phyloP scores from a whole-genome alignment of 1,284 basidiomycete genomes.

The Singerocomus inundabilis region DNA sequence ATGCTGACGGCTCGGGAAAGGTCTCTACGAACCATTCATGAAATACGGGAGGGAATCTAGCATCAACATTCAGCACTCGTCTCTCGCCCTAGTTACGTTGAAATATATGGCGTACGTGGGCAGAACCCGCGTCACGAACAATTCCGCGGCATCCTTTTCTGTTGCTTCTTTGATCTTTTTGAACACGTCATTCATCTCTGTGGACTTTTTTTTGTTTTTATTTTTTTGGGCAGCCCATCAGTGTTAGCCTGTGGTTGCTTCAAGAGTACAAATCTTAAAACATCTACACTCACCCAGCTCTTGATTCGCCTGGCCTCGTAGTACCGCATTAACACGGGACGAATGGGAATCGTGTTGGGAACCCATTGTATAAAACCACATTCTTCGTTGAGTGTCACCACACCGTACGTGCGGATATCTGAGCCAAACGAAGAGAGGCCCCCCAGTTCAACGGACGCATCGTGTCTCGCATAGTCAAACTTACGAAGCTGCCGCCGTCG shows the following conservation, averaged over 20 bases:
- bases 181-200: constrained; percentile 56
- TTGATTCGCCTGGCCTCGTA: constrained; percentile 67
- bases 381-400: constrained; percentile 95
- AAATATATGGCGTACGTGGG: constrained; percentile 43
- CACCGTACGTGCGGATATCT: constrained; percentile 97
- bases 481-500: constrained; percentile 84
- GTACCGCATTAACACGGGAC: constrained; percentile 73
- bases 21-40: constrained; percentile 98
- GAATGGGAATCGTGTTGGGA: constrained; percentile 86
- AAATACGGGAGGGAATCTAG: constrained; percentile 82
- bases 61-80: not conserved
- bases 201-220: constrained; percentile 32
- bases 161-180: constrained; percentile 53
- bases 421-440: not conserved
- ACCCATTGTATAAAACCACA: constrained; percentile 99
- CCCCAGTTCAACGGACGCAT: not conserved
- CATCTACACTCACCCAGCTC: constrained; percentile 54
- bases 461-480: constrained; percentile 34
- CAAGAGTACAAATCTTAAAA: not conserved
- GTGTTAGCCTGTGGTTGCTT: not conserved
- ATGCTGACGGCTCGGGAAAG: constrained; percentile 95
- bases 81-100: too few relatives aligned
- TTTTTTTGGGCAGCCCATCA: too few relatives aligned
- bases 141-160: constrained; percentile 52
- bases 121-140: constrained; percentile 66